Percentiles rank a stretch among this genome's conserved stretches.
Evolutionary conservation across 1,284 basidiomycete genomes (phyloP).

Genomic region (Ceratobasidium sp.): DNA sequence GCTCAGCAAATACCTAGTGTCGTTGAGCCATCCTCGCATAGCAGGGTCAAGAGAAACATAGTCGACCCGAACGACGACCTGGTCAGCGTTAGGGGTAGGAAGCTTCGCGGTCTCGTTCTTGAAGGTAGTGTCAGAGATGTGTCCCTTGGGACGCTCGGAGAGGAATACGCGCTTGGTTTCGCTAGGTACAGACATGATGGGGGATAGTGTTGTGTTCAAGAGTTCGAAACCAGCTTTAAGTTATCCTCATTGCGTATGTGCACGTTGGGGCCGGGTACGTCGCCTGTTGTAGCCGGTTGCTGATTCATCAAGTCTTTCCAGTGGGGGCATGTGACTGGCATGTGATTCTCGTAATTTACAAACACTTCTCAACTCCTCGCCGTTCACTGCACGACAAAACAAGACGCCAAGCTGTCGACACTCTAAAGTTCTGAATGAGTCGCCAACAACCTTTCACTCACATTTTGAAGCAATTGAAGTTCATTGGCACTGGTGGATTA

Average conservation of each 20-base stretch:
- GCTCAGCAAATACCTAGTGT: constrained; percentile 52
- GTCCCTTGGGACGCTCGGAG: constrained; percentile 72
- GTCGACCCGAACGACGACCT: constrained; percentile 77
- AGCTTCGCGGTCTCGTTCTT: constrained; percentile 58
- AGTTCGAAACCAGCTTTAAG: neutral
- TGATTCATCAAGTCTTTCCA: neutral
- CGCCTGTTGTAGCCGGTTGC: constrained; percentile 5
- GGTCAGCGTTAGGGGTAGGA: constrained; percentile 50
- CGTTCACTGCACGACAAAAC: neutral
- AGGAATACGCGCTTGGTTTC: constrained; percentile 76
- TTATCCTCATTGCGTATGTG: neutral
- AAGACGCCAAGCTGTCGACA: constrained; percentile 4
- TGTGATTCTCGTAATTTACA: constrained; percentile 38
- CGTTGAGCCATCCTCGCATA: constrained; percentile 85
- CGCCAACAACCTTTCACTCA: constrained; percentile 39
- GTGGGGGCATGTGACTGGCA: neutral
- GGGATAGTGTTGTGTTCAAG: neutral
- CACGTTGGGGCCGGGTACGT: constrained; percentile 29
- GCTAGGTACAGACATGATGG: constrained; percentile 51
- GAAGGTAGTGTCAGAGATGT: constrained; percentile 78
- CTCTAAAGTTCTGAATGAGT: constrained; percentile 25
- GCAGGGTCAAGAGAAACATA: constrained; percentile 85
- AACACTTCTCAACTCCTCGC: constrained; percentile 25
- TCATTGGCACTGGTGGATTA: constrained; percentile 44
- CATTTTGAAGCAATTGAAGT: constrained; percentile 45